phyloP scores from a whole-genome alignment of 1,284 basidiomycete species.

The Hymenochaete sp. region DNA sequence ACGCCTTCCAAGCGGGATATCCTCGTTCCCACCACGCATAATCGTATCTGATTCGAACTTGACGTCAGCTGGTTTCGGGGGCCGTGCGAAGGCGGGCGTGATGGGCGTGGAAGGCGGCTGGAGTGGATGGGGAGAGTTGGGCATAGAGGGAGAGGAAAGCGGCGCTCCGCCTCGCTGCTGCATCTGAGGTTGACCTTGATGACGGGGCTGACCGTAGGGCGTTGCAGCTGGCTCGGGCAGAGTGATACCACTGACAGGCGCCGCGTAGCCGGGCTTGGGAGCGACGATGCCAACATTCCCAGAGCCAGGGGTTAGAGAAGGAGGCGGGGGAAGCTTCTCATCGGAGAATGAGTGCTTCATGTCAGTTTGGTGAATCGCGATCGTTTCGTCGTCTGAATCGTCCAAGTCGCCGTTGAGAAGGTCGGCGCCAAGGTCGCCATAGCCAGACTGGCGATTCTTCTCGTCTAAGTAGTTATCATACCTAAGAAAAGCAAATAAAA shows the following conservation, averaged over 20 bases:
- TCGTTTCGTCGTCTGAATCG: conserved; percentile 35
- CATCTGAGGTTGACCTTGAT: conserved; percentile 19
- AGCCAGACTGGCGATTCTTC: conserved; percentile 39
- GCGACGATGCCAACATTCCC: conserved; percentile 43
- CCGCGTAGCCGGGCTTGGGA: conserved; percentile 63
- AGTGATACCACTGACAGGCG: conserved; percentile 50
- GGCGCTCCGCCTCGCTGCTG: conserved; percentile 24
- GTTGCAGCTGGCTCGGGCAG: conserved; percentile 36
- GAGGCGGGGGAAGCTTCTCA: conserved; percentile 23
- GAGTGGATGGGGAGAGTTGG: conserved; percentile 56
- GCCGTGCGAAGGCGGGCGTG: conserved; percentile 64
- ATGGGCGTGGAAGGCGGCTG: conserved; percentile 71
- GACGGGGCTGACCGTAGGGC: conserved; percentile 28
- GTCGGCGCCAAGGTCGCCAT: conserved; percentile 44
- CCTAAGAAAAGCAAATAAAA: conserved; percentile 29
- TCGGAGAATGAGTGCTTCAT: conserved; percentile 21
- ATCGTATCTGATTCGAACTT: conserved; percentile 48
- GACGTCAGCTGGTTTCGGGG: conserved; percentile 37
- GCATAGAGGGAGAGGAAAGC: too few relatives aligned
- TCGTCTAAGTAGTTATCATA: conserved; percentile 54
- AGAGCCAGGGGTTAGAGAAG: too few relatives aligned
- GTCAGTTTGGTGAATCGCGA: conserved; percentile 11
- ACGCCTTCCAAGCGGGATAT: conserved; percentile 51
- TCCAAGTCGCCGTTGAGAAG: conserved; percentile 40
- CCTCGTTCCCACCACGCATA: conserved; percentile 61